Evolutionary conservation across 2,329 filamentous ascomycete species (phyloP).

Genomic region (Xylariaceae sp.): DNA sequence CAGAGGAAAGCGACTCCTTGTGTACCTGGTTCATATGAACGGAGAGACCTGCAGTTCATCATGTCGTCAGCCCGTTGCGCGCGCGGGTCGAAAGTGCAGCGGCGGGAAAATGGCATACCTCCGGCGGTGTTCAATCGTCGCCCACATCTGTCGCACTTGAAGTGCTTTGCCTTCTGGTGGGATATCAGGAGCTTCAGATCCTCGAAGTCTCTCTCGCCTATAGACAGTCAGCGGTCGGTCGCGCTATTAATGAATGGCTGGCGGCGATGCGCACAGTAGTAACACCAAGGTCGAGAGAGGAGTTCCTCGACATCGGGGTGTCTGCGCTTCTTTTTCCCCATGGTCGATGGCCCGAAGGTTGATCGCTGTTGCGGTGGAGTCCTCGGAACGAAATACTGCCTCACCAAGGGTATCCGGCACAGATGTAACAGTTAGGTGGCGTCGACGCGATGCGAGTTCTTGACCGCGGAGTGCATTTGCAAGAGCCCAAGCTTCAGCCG

Average conservation of each 20-base stretch:
- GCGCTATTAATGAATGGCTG: no score
- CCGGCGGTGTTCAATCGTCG: conserved; percentile 88
- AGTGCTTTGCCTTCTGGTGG: conserved; percentile 99
- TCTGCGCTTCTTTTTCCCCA: conserved; percentile 87
- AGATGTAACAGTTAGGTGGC: no score
- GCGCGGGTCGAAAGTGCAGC: neutral
- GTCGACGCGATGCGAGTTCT: no score
- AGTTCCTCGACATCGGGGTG: conserved; percentile 84
- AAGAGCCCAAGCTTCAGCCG: no score
- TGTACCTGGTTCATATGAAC: conserved; percentile 99
- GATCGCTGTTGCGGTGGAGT: no score
- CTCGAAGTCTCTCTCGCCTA: conserved; percentile 90
- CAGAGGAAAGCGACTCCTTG: conserved; percentile 79
- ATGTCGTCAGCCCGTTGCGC: no score
- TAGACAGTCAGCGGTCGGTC: conserved; percentile 18
- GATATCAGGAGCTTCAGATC: conserved; percentile 93
- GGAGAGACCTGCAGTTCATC: conserved; percentile 59
- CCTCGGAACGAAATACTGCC: no score
- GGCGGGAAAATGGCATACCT: conserved; percentile 47
- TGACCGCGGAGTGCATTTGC: no score
- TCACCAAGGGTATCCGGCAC: no score
- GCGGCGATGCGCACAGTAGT: conserved; percentile 64
- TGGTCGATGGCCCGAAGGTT: conserved; percentile 32
- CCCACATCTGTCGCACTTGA: conserved; percentile 89
- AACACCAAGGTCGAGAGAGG: conserved; percentile 86